A percentile compares a stretch with the other conserved stretches of the same genome.
Evolutionary conservation across 2,329 filamentous ascomycete genomes (phyloP).

Genomic region (Macroventuria anomochaeta): DNA sequence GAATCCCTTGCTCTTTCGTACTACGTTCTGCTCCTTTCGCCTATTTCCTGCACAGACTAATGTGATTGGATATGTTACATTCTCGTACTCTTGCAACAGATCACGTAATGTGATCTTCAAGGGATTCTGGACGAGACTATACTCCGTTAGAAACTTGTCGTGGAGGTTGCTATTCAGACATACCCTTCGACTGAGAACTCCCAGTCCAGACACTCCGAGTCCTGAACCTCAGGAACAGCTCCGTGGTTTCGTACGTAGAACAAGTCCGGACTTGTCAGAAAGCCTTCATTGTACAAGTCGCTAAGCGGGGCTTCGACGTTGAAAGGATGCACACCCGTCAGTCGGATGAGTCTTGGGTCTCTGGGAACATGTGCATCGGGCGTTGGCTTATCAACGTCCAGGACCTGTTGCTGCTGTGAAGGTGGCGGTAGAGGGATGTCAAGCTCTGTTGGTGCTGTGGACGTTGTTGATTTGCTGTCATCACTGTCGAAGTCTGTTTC

Average conservation of each 20-base stretch:
- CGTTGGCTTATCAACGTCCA: conserved; percentile 80
- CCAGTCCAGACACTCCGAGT: conserved; percentile 78
- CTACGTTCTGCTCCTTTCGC: conserved; percentile 89
- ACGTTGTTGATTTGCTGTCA: conserved; percentile 31
- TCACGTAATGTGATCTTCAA: conserved; percentile 74
- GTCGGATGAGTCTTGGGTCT: conserved; percentile 79
- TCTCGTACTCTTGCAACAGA: conserved; percentile 75
- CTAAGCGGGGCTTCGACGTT: conserved; percentile 86
- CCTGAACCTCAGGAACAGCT: conserved; percentile 75
- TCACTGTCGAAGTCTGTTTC: conserved; percentile 44
- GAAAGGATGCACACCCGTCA: conserved; percentile 90
- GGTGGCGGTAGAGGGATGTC: conserved; percentile 73
- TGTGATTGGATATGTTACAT: conserved; percentile 85
- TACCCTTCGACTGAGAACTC: conserved; percentile 80
- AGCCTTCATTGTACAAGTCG: conserved; percentile 78
- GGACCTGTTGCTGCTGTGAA: conserved; percentile 65
- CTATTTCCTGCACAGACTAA: conserved; percentile 92
- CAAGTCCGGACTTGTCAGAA: conserved; percentile 83
- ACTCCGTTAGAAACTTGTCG: not conserved
- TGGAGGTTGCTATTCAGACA: not conserved
- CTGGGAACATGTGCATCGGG: conserved; percentile 82
- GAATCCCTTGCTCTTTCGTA: conserved; percentile 90
- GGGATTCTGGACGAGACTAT: conserved; percentile 76
- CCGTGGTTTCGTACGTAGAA: conserved; percentile 96
- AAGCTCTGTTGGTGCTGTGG: conserved; percentile 21